Evolutionary conservation across 208 protist genomes (phyloP).

Genomic region (Angomonas ambiguus): DNA sequence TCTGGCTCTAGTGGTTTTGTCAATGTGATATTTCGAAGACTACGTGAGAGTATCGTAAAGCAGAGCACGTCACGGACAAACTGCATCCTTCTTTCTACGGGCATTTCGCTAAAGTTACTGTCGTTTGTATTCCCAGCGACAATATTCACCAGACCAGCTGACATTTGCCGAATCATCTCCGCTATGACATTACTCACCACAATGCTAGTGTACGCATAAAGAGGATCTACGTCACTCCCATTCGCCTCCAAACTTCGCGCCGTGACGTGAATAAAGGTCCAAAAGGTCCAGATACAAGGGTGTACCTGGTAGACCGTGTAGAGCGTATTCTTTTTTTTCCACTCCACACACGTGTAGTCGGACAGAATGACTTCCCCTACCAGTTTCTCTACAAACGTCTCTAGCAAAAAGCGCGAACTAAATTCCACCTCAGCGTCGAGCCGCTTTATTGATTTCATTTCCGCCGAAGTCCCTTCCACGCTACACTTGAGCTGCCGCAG

Average conservation of each 20-base stretch:
- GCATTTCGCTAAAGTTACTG: background rate
- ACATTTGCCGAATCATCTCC: background rate
- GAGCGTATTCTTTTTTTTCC: background rate
- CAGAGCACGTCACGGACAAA: slow-evolving; percentile 1
- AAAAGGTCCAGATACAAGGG: slow-evolving; percentile 1
- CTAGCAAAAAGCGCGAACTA: background rate
- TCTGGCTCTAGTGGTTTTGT: background rate
- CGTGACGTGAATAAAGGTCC: background rate
- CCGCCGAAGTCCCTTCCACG: background rate
- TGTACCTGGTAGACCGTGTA: background rate
- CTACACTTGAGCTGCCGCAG: background rate
- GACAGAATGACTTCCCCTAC: background rate
- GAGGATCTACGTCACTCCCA: background rate
- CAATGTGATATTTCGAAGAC: background rate
- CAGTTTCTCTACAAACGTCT: background rate
- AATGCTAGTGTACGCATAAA: background rate
- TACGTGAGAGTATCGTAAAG: background rate
- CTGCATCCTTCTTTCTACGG: background rate
- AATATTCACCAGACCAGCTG: background rate
- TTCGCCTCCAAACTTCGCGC: background rate
- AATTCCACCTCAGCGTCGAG: background rate
- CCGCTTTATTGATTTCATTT: background rate
- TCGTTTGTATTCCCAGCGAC: background rate
- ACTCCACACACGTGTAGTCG: slow-evolving; percentile 9
- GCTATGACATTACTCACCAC: background rate